Evolutionary conservation across 2,329 filamentous ascomycete species (phyloP).

Genomic region (Penicillium crustosum): DNA sequence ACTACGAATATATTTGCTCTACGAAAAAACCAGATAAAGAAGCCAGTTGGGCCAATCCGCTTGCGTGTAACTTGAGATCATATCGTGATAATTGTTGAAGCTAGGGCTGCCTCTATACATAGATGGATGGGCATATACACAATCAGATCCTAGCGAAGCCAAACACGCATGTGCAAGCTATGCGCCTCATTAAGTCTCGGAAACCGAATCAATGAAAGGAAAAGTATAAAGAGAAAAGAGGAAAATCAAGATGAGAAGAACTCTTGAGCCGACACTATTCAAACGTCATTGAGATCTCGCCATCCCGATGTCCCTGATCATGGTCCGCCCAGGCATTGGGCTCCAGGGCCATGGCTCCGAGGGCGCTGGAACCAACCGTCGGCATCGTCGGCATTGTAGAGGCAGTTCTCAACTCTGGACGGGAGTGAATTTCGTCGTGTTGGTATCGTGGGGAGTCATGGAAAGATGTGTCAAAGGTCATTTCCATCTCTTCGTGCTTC

Average conservation of each 20-base stretch:
- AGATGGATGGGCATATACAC: neutral
- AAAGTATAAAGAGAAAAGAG: conserved; percentile 8
- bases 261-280: conserved; percentile 50
- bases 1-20: neutral
- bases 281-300: conserved; percentile 80
- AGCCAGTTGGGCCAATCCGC: neutral
- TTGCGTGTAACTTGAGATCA: conserved; percentile 8
- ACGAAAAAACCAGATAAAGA: neutral
- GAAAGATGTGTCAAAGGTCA: conserved; percentile 71
- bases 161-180: neutral
- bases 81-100: neutral
- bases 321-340: conserved; percentile 70
- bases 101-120: neutral
- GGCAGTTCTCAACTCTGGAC: conserved; percentile 34
- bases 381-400: conserved; percentile 36
- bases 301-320: conserved; percentile 66
- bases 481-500: conserved; percentile 51
- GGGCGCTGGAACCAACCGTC: conserved; percentile 25
- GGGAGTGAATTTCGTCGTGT: conserved; percentile 14
- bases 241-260: conserved; percentile 1
- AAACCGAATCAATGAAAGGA: neutral
- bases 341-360: conserved; percentile 38
- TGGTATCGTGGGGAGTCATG: conserved; percentile 38
- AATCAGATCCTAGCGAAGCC: neutral
- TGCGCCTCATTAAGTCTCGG: conserved; percentile 2